phyloP scores from a whole-genome alignment of 805 yeast genomes.

The Metschnikowia similis region DNA sequence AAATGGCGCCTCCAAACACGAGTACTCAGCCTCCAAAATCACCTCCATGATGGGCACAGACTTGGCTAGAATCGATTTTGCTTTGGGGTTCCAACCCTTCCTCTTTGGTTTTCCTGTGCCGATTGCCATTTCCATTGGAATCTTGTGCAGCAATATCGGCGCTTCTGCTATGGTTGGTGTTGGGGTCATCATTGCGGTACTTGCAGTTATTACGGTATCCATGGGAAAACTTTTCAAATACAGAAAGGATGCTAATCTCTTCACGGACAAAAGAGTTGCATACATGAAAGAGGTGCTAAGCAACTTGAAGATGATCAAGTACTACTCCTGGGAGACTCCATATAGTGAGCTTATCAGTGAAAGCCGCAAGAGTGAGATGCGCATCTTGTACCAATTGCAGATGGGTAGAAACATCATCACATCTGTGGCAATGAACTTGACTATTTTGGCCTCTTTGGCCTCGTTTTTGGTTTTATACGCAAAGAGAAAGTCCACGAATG shows the following conservation, averaged over 20 bases:
- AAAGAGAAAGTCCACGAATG: slow-evolving; percentile 22
- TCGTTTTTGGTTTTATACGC: slow-evolving; percentile 38
- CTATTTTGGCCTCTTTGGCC: slow-evolving; percentile 68
- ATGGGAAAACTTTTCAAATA: slow-evolving; percentile 51
- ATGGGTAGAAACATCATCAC: slow-evolving; percentile 52
- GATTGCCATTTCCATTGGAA: slow-evolving; percentile 56
- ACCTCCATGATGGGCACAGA: slow-evolving; percentile 82
- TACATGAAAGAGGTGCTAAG: slow-evolving; percentile 74
- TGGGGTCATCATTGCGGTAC: slow-evolving; percentile 49
- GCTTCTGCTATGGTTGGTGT: slow-evolving; percentile 70
- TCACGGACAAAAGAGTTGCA: slow-evolving; percentile 74
- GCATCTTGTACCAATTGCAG: slow-evolving; percentile 57
- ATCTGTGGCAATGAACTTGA: slow-evolving; percentile 63
- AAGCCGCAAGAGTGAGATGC: slow-evolving; percentile 60
- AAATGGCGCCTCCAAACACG: slow-evolving; percentile 51
- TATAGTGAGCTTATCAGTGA: slow-evolving; percentile 54
- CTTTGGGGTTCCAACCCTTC: slow-evolving; percentile 65
- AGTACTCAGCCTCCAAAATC: slow-evolving; percentile 64
- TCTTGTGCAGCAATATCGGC: slow-evolving; percentile 67
- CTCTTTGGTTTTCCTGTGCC: slow-evolving; percentile 61
- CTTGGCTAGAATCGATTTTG: slow-evolving; percentile 73
- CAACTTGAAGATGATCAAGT: slow-evolving; percentile 77
- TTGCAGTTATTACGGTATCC: slow-evolving; percentile 39
- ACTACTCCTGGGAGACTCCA: slow-evolving; percentile 88
- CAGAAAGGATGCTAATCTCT: slow-evolving; percentile 54